Evolutionary conservation across 768 basidiomycete genomes (phyloP).

Genomic region (Termitomyces sp.): DNA sequence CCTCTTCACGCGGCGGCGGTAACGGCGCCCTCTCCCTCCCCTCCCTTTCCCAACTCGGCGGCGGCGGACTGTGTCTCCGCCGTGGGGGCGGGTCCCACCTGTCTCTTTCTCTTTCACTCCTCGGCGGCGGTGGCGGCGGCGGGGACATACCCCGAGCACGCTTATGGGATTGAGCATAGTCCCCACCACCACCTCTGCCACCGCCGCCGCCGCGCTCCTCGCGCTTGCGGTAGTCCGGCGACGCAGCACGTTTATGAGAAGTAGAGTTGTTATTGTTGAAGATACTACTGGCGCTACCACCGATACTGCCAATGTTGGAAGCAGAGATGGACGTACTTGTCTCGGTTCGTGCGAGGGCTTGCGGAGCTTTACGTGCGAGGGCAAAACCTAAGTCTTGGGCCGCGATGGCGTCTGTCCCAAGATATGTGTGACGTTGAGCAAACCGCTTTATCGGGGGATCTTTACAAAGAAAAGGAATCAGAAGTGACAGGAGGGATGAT

Average conservation of each 20-base stretch:
- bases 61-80: conserved; percentile 4
- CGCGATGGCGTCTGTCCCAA: conserved; percentile 84
- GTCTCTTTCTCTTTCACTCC: conserved; percentile 8
- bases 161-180: conserved; percentile 9
- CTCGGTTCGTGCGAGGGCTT: conserved; percentile 57
- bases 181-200: conserved; percentile 5
- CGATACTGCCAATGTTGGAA: neutral
- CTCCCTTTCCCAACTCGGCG: conserved; percentile 7
- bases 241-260: conserved; percentile 10
- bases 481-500: conserved; percentile 20
- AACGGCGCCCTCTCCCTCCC: conserved; percentile 3
- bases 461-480: conserved; percentile 22
- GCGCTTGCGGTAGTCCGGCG: conserved; percentile 11
- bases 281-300: neutral
- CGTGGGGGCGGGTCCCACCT: conserved; percentile 13
- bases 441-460: conserved; percentile 90
- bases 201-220: conserved; percentile 3
- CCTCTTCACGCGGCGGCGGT: conserved; percentile 11
- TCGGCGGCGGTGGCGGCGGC: conserved; percentile 4
- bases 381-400: conserved; percentile 83
- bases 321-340: neutral
- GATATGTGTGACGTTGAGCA: conserved; percentile 79
- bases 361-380: conserved; percentile 32
- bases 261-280: neutral
- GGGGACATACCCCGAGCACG: conserved; percentile 10